Conservation (phyloP, 148 eudicot genomes). For the Fagopyrum homotropicum region DNA sequence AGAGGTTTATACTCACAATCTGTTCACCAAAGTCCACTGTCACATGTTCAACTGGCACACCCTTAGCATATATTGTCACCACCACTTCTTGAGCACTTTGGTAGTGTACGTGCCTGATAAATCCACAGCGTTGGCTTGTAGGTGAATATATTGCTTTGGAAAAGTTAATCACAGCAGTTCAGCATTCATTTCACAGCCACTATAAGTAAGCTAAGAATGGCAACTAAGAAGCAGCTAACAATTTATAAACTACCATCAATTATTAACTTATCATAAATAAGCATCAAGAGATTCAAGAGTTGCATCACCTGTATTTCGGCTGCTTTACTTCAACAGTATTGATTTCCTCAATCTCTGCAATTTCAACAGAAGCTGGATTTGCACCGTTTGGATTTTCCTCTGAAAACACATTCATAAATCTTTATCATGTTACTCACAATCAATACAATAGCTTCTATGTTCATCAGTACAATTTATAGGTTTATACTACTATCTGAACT, state of each 20-base stretch:
- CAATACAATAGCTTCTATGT: neutral
- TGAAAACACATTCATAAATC: neutral
- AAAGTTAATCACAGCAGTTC: neutral
- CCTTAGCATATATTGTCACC: constrained; percentile 87
- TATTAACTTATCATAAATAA: neutral
- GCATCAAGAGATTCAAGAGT: constrained; percentile 1
- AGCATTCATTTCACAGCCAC: neutral
- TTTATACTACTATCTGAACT: neutral
- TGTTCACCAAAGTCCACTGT: constrained; percentile 83
- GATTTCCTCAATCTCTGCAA: constrained; percentile 1
- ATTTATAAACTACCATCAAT: neutral
- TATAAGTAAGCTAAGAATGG: neutral
- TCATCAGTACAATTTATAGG: constrained; percentile 1
- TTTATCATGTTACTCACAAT: neutral
- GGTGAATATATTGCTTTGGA: neutral
- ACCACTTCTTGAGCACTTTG: constrained; percentile 94
- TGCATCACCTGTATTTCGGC: constrained; percentile 4
- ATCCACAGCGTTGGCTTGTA: neutral
- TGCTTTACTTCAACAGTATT: neutral
- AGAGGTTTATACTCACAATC: constrained; percentile 46
- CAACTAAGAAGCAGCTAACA: neutral
- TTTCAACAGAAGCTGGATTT: constrained; percentile 8
- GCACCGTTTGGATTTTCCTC: neutral
- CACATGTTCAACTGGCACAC: constrained; percentile 56
- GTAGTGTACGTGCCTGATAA: constrained; percentile 81